Base-by-base conservation (phyloP, 441 rosid species). In the Erodium trifolium region DNA sequence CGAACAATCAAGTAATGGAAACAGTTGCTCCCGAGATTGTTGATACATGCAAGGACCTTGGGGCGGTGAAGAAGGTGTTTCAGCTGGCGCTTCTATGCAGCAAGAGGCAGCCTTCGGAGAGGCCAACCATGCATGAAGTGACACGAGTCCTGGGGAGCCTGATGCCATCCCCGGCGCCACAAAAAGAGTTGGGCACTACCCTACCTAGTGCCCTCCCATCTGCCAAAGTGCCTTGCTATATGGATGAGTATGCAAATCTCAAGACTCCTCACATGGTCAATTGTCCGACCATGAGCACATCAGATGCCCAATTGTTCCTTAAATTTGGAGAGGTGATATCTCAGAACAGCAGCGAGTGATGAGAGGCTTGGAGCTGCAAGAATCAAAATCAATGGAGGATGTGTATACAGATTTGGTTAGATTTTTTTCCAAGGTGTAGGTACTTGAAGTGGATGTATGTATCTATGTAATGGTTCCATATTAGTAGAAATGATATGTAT, bases 301-400 rank as follows among this genome's bases (percentile, higher is more conserved):
- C 98, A 1, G 97, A 94, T 76, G 98, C 96, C 2, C 93, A 94
- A 68, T 94, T 92, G 66, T 92, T 94, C 80, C 86, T 86, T 7
- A 90, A 92, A 65, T 92, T 94, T 59, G 98, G 97, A 1, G 94
- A 92, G 84, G 97, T 94, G 31, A 92, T 92, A 72, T 90, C 99
- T 37, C 98, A 86, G 74, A 88, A 87, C 70, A 90, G 89, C 31
- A 19, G 64, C 64, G 13, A 53, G 8, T 53, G 29, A 78, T 39
- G 12, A 82, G 70, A 75, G 51, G 64, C 51, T 19, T 39, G 10
- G 64, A 29, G 16, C 19, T 39, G 59, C 16, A 39, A 60, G 75
- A 13, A 67, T 35, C 73, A 65, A 41, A 41, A 59, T 53, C 18
- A 19, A 9, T 4, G 6, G 1, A 3, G 6, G 3, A 37, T 37